A percentile compares a stretch with the other conserved stretches of the same genome.
Evolutionary conservation across 805 yeast species (phyloP).

Genomic region (Ogataea naganishii): DNA sequence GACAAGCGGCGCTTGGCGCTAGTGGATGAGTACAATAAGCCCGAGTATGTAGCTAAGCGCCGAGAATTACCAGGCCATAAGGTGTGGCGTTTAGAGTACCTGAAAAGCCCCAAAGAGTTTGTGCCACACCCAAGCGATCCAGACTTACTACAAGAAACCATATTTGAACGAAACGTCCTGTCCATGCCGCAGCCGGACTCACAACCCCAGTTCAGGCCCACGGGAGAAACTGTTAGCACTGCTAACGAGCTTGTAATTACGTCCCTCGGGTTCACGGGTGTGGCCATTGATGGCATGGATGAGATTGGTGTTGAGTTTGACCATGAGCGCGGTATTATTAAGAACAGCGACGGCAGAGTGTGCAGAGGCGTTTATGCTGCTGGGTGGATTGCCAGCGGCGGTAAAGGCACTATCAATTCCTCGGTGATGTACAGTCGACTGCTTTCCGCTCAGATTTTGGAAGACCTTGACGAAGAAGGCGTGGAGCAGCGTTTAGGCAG

Average conservation of each 20-base stretch:
- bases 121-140: slow-evolving; percentile 29
- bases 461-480: slow-evolving; percentile 34
- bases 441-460: slow-evolving; percentile 56
- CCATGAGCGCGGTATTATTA: slow-evolving; percentile 30
- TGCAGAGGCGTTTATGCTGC: slow-evolving; percentile 57
- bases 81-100: slow-evolving; percentile 63
- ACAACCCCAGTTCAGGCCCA: slow-evolving; percentile 26
- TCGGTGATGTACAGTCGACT: slow-evolving; percentile 81
- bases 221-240: slow-evolving; percentile 24
- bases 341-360: slow-evolving; percentile 38
- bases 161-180: slow-evolving; percentile 40
- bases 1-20: slow-evolving; percentile 60
- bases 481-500: slow-evolving; percentile 21
- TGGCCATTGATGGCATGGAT: slow-evolving; percentile 50
- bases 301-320: slow-evolving; percentile 43
- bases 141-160: slow-evolving; percentile 32
- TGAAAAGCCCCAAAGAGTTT: slow-evolving; percentile 53
- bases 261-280: slow-evolving; percentile 78
- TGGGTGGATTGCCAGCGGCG: slow-evolving; percentile 89
- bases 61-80: slow-evolving; percentile 10
- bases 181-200: slow-evolving; percentile 27
- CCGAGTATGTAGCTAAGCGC: slow-evolving; percentile 4
- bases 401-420: slow-evolving; percentile 83
- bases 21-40: slow-evolving; percentile 38
- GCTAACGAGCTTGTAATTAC: slow-evolving; percentile 62